phyloP scores from a whole-genome alignment of 768 basidiomycete genomes.

The Kwoniella dejecticola region DNA sequence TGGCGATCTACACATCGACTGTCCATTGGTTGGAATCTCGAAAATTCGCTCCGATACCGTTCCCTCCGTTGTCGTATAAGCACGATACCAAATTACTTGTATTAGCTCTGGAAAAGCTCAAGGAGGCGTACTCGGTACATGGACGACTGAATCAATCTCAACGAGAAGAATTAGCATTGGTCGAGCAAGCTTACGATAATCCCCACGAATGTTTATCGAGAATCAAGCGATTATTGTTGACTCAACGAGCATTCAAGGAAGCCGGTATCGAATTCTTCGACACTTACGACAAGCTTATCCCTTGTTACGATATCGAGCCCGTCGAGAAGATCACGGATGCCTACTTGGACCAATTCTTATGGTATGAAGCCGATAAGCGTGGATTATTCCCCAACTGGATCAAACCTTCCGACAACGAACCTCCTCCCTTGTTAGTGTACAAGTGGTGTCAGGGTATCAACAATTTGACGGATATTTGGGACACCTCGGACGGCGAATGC shows the following conservation, averaged over 20 bases:
- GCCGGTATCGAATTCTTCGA: conserved; percentile 92
- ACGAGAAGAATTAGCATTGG: conserved; percentile 93
- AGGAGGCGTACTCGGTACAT: conserved; percentile 98
- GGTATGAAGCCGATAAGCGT: conserved; percentile 98
- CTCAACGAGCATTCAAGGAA: conserved; percentile 98
- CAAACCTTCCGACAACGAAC: conserved; percentile 96
- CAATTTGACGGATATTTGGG: conserved; percentile 97
- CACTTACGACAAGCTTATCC: conserved; percentile 93
- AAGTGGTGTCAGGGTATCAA: conserved; percentile 99
- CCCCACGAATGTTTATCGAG: conserved; percentile 99
- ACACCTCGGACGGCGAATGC: conserved; percentile 96
- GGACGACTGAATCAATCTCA: conserved; percentile 97
- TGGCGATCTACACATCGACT: conserved; percentile 96
- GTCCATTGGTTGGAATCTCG: conserved; percentile 98
- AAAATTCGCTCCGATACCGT: conserved; percentile 96
- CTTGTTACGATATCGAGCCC: conserved; percentile 96
- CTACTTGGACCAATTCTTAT: conserved; percentile 97
- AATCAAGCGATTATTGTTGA: conserved; percentile 93
- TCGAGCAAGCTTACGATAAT: conserved; percentile 99
- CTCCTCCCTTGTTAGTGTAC: conserved; percentile 93
- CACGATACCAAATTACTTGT: conserved; percentile 98
- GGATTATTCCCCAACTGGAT: conserved; percentile 99
- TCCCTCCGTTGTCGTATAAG: conserved; percentile 98
- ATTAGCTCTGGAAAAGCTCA: conserved; percentile 93
- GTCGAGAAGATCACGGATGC: conserved; percentile 99